These are phyloP conservation scores for Phoma sp. DNA, from an alignment of 2,329 filamentous ascomycete genomes.

Conservation along the genomic window DNA sequence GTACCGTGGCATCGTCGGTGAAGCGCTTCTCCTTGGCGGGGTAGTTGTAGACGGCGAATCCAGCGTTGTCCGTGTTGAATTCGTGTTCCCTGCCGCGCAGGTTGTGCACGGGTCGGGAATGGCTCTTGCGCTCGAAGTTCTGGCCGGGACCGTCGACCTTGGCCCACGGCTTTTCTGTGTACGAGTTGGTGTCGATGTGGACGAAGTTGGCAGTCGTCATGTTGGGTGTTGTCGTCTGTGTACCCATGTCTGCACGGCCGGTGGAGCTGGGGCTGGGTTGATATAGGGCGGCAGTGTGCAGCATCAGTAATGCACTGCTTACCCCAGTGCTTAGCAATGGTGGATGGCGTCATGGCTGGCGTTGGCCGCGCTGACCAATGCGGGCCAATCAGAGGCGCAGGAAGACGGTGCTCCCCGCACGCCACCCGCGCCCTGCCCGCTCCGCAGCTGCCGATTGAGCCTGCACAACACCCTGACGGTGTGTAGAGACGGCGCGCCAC, in stretches of 20 bases:
- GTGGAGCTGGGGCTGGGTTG: not conserved
- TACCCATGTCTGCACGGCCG: not conserved
- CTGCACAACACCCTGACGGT: too few relatives aligned
- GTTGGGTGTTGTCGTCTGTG: slow-evolving; percentile 27
- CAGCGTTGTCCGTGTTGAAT: slow-evolving; percentile 65
- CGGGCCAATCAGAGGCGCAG: slow-evolving; percentile 22
- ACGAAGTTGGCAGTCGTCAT: slow-evolving; percentile 68
- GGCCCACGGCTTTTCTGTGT: slow-evolving; percentile 65
- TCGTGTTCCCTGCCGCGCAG: slow-evolving; percentile 59
- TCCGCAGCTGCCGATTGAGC: too few relatives aligned
- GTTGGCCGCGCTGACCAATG: slow-evolving; percentile 16
- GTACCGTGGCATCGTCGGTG: slow-evolving; percentile 63
- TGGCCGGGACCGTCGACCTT: slow-evolving; percentile 68
- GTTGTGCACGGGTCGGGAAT: slow-evolving; percentile 61
- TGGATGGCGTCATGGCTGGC: slow-evolving; percentile 29
- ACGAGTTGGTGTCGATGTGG: slow-evolving; percentile 65
- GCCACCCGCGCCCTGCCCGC: too few relatives aligned
- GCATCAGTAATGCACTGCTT: slow-evolving; percentile 30
- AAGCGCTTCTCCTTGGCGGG: slow-evolving; percentile 64
- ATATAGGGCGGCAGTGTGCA: slow-evolving; percentile 19
- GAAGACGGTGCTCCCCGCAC: slow-evolving; percentile 5
- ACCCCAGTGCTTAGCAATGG: slow-evolving; percentile 28
- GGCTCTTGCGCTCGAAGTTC: slow-evolving; percentile 60
- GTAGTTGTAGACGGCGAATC: slow-evolving; percentile 63
- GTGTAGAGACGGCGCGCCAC: too few relatives aligned